Conservation (phyloP, 2,329 filamentous ascomycete genomes). For the Diaporthe australafricana region DNA sequence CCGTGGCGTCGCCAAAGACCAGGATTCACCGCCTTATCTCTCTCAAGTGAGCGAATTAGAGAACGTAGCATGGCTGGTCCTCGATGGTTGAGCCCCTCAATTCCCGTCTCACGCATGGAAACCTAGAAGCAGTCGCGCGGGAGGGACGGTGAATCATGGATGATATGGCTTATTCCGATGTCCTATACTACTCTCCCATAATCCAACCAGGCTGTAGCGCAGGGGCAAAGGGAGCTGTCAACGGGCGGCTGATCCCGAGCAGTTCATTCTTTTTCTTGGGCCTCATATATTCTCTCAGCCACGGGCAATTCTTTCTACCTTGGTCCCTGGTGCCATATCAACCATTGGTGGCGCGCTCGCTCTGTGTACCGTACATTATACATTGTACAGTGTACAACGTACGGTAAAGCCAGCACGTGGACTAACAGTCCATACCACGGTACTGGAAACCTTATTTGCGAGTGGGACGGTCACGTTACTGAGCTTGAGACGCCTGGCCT, state of each 20-base stretch:
- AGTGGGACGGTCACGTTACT: constrained; percentile 1
- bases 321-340: not conserved
- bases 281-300: constrained; percentile 4
- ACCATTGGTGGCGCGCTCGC: too few species aligned
- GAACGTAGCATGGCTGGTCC: not conserved
- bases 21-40: constrained; percentile 5
- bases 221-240: constrained; percentile 10
- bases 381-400: constrained; percentile 1
- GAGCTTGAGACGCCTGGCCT: not conserved
- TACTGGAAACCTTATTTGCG: constrained; percentile 15
- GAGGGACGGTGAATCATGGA: constrained; percentile 6
- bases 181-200: not conserved
- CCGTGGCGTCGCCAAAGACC: not conserved
- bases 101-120: not conserved
- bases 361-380: not conserved
- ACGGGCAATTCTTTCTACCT: not conserved
- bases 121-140: not conserved
- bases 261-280: constrained; percentile 14
- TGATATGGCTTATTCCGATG: constrained; percentile 1
- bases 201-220: not conserved
- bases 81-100: not conserved
- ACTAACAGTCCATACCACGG: constrained; percentile 6
- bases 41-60: constrained; percentile 3
- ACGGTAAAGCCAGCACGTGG: constrained; percentile 22
- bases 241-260: constrained; percentile 23